Base-by-base conservation (phyloP, 768 basidiomycete genomes). In the Xerocomellus dryophilus region DNA sequence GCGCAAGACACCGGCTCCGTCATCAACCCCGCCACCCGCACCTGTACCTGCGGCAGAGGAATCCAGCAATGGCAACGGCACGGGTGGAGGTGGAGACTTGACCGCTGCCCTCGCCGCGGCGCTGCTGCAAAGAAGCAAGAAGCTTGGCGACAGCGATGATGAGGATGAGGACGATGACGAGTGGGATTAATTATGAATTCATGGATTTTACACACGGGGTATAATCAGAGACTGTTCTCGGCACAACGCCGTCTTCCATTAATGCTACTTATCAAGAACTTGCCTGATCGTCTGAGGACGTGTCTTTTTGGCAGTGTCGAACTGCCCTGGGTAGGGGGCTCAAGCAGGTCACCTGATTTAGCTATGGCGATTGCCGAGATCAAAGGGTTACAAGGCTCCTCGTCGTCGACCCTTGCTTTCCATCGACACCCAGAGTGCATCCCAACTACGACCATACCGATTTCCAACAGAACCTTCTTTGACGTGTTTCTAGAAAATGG, bases 101-200 rank as follows among this genome's bases (percentile, higher is more conserved):
- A 93, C 93, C 0, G 78, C 83, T 5, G 90, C 92, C 8, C 74
- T 97, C 43, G 94, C 93, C 6, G 88, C 83, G 45, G 93, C 93
- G 2, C 71, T 98, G 57, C 73, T 85, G 61, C 83, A 87, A 67
- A 74, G 94, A 61, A 96, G 90, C 67, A 92, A 89, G 74, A 86
- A 90, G 64, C 73, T 96, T 61, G 93, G 89, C 2, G 91, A 93
- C 61, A 90, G 88, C 62, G 88, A 90, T 60, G 86, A 88, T 46
- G 86, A 88, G 20, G 88, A 88, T 5, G 85, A 85, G 0, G 85
- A 87, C 21, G 84, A 85, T 32, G 85, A 86, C 39, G 84, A 84
- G 53, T 88, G 87, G 66, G 76, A 78, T 54, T 74, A 64, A 53
- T 36, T 58, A 53, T 32, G 23, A 25, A 39, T 21, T 51, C 43